Evolutionary conservation across 179 eudicot genomes (phyloP), one percentile per base, ranked within the genome.

Genomic region (Kewa caespitosa): DNA sequence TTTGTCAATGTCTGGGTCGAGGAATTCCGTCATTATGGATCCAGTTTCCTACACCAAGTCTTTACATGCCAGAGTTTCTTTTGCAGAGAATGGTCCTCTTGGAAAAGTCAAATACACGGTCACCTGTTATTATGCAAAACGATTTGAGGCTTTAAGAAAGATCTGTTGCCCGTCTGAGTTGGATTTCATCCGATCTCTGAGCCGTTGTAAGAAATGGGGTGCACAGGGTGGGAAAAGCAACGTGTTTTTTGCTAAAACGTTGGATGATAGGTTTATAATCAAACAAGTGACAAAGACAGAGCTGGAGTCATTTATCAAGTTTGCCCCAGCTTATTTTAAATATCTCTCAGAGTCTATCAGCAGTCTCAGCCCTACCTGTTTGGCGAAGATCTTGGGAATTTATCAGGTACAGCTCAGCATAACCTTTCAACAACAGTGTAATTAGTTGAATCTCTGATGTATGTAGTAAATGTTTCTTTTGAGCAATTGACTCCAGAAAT

Each of bases 181-280:
- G 57, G 97, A 94, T 84, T 92, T 70, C 70, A 80, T 88, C 48
- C 86, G 96, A 77, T 94, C 97, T 64, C 92, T 94, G 23, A 90
- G 97, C 75, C 97, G 93, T 48, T 92, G 98, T 83, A 94, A 92
- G 90, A 94, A 92, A 79, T 94, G 97, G 97, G 98, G 97, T 54
- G 98, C 97, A 8, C 93, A 93, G 69, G 95, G 98, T 79, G 98
- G 98, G 74, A 94, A 94, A 84, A 90, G 96, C 86, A 92, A 94
- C 82, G 98, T 92, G 50, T 94, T 92, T 77, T 94, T 92, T 79
- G 98, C 98, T 15, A 92, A 92, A 83, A 89, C 92, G 67, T 84
- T 92, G 70, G 98, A 94, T 76, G 98, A 94, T 59, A 82, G 98
- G 67, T 92, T 94, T 80, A 92, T 92, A 65, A 87, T 94, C 65